Evolutionary conservation across 371 early-diverging fungal species (phyloP).

Genomic region (Chytridium lagenaria): DNA sequence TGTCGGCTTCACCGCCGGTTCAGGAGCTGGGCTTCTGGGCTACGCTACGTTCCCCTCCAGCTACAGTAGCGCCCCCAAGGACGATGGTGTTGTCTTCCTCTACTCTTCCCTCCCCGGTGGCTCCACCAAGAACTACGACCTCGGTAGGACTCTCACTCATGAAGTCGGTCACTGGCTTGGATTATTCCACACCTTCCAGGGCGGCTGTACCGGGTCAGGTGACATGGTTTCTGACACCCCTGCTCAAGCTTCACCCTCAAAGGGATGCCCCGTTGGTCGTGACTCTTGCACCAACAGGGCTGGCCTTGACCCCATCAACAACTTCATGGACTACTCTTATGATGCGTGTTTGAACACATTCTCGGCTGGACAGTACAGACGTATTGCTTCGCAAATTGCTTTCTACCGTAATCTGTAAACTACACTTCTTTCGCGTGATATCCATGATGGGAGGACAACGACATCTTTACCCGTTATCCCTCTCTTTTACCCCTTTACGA

Average conservation of each 20-base stretch:
- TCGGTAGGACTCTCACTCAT: slow-evolving; percentile 34
- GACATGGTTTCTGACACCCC: slow-evolving; percentile 35
- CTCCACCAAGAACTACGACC: slow-evolving; percentile 12
- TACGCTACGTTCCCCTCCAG: slow-evolving; percentile 28
- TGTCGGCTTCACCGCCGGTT: slow-evolving; percentile 24
- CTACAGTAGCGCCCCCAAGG: slow-evolving; percentile 15
- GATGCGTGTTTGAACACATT: slow-evolving; percentile 25
- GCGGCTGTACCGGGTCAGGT: slow-evolving; percentile 27
- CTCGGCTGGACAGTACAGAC: slow-evolving; percentile 17
- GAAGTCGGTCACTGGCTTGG: slow-evolving; percentile 39
- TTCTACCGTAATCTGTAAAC: slow-evolving; percentile 8
- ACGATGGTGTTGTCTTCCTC: slow-evolving; percentile 32
- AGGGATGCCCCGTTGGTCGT: slow-evolving; percentile 24
- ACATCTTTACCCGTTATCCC: no score
- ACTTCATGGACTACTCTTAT: slow-evolving; percentile 27
- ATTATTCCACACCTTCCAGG: slow-evolving; percentile 36
- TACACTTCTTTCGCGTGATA: no score
- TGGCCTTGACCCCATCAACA: slow-evolving; percentile 27
- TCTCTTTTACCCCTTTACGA: no score
- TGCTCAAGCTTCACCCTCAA: slow-evolving; percentile 21
- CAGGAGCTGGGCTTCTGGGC: slow-evolving; percentile 20
- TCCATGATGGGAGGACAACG: no score
- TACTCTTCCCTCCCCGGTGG: slow-evolving; percentile 25
- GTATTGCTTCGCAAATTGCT: slow-evolving; percentile 1
- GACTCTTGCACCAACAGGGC: slow-evolving; percentile 16